Evolutionary conservation across 345 rosid genomes (phyloP), one percentile per base, ranked within the genome.

Genomic region (Citrus australasica): DNA sequence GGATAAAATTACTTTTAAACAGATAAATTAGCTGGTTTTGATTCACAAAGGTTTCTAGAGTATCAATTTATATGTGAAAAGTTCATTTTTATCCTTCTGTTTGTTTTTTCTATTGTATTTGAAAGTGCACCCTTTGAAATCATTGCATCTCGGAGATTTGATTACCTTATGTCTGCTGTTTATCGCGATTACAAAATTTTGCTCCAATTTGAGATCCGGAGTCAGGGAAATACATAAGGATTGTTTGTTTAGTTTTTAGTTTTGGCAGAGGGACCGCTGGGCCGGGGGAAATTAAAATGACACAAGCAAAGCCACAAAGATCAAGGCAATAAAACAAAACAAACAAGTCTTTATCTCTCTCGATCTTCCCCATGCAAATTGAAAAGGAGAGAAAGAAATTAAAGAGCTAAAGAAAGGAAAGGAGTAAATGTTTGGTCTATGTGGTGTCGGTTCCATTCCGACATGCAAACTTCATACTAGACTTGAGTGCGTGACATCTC

Each of bases 381-480:
- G 4, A 27, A 48, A 56, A 9, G 16, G 17, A 28, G 11, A 17
- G 7, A 16, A 35, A 33, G 25, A 67, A 27, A 53, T 30, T n/a
- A 25, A 62, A 21, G 21, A 25, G 6, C 32, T 37, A 65, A 67
- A 21, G 35, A 55, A 30, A 64, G 13, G 30, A 68, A 55, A 67
- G 59, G 46, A 58, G 74, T 74, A 59, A 79, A 58, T 42, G 75
- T 59, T 74, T 73, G 62, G 78, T 74, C 76, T 74, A 61, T 38
- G 79, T 63, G 69, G 67, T 83, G 83, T 77, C 83, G 81, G 82
- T 65, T 38, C 81, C 76, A 59, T 78, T 78, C 83, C 78, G 79
- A 80, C 79, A 77, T 67, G 35, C 64, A 28, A 73, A 40, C 25
- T 9, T 71, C 51, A 75, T 42, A 21, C 58, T 27, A 9, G 51